These are phyloP conservation scores for Plantago ovata DNA, from an alignment of 257 asterid species.

Conservation along the genomic window DNA sequence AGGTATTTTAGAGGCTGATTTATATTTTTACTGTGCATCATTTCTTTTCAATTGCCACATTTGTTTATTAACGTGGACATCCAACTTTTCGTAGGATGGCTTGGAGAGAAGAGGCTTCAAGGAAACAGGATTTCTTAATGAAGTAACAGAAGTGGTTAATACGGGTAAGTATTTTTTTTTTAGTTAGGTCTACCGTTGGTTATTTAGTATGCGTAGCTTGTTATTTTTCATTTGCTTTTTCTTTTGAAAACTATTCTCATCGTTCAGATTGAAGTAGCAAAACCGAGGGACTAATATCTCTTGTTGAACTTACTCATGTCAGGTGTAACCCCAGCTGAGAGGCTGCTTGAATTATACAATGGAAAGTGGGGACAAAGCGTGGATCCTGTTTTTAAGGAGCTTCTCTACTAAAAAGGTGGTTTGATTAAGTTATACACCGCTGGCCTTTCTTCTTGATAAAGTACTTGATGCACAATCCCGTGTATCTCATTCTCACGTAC, in stretches of 20 bases:
- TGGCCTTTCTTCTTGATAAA: conserved; percentile 1
- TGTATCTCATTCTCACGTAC: background rate
- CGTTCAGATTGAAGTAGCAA: too few relatives aligned
- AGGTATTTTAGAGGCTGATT: conserved; percentile 27
- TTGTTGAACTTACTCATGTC: conserved; percentile 5
- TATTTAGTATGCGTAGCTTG: too few relatives aligned
- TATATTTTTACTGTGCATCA: too few relatives aligned
- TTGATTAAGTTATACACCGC: conserved; percentile 10
- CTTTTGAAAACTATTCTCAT: background rate
- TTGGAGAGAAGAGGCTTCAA: conserved; percentile 93
- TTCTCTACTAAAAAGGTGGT: conserved; percentile 53
- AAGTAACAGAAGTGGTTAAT: conserved; percentile 77
- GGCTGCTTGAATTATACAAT: conserved; percentile 78
- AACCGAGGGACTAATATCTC: background rate
- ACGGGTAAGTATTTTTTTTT: conserved; percentile 51
- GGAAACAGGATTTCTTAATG: conserved; percentile 89
- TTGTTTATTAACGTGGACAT: conserved; percentile 11
- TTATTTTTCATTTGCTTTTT: background rate
- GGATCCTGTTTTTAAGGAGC: conserved; percentile 86
- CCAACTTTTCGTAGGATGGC: conserved; percentile 60
- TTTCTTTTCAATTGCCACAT: background rate
- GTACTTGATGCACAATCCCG: background rate
- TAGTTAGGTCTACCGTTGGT: too few relatives aligned
- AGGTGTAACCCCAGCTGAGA: conserved; percentile 97
- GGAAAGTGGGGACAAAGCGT: conserved; percentile 86